Evolutionary conservation across 2,329 filamentous ascomycete genomes (phyloP), one percentile per base, ranked within the genome.

Genomic region (Exophiala alcalophila): DNA sequence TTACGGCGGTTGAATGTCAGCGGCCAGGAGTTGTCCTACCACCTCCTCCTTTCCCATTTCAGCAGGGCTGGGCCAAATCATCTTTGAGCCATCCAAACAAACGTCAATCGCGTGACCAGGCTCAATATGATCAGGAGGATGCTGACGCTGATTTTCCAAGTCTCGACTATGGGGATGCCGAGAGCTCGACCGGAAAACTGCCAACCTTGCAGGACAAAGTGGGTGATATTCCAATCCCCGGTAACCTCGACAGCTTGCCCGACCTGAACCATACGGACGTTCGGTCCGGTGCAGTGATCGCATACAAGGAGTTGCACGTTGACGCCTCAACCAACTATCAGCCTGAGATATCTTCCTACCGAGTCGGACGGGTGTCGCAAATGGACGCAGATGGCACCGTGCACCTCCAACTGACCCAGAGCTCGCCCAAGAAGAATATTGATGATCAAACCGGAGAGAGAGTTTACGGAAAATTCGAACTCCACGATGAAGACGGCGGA

Each of bases 1-100:
- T 94, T 48, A 76, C 78, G 16, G 90, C 87, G 15, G 86, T 94
- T 1, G 91, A 97, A 62, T 96, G 90, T 64, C 79, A 81, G 49
- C 74, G 85, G n/a, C 76, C 85, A 20, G 76, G 73, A 4, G 67
- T 87, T 26, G 68, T 76, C 21, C 70, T 94, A 31, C 84, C 77
- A 39, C 76, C 86, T 23, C 90, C 91, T 0, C 86, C 90, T 0
- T 96, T 94, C 58, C 90, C 90, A 0, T 96, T 96, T 62, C 72
- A 85, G 11, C 89, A 96, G 62, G 78, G 86, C 32, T 96, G 90
- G 91, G 50, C 61, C 54, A 65, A 55, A 57, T 59, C 41, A 27
- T 18, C n/a, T 80, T 75, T 58, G 77, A 78, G 54, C 10, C 38
- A 24, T 12, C 48, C 40, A 15, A 44, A 40, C 31, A 52, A 52